These are phyloP conservation scores for Diaporthe eres DNA, from an alignment of 2,329 filamentous ascomycete genomes.

Conservation along the genomic window DNA sequence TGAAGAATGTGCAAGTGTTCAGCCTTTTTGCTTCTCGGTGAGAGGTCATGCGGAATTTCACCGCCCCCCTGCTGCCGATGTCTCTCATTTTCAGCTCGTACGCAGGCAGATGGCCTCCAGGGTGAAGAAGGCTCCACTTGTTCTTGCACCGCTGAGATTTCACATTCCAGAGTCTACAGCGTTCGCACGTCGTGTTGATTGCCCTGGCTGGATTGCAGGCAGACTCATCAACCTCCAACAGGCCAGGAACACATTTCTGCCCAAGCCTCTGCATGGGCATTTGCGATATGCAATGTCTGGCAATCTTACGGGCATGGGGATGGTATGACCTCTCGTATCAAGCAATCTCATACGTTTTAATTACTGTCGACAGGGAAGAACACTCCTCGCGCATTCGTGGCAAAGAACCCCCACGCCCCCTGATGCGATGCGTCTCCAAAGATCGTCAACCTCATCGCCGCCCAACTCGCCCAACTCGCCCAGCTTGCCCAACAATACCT, in stretches of 20 bases:
- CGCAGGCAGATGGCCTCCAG: background rate
- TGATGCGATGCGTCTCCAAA: background rate
- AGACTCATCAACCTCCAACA: conserved; percentile 18
- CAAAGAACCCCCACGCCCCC: conserved; percentile 16
- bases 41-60: conserved; percentile 33
- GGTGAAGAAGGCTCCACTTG: background rate
- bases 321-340: conserved; percentile 13
- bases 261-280: background rate
- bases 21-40: conserved; percentile 32
- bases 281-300: conserved; percentile 12
- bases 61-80: conserved; percentile 24
- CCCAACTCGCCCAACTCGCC: conserved; percentile 13
- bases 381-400: background rate
- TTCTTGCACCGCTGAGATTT: background rate
- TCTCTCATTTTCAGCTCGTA: conserved; percentile 30
- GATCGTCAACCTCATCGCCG: conserved; percentile 6
- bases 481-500: background rate
- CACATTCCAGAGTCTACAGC: conserved; percentile 23
- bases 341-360: background rate
- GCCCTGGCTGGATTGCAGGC: background rate
- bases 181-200: background rate
- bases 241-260: conserved; percentile 1
- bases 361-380: background rate
- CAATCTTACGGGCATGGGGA: background rate
- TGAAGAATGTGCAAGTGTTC: conserved; percentile 31